Conservation (phyloP, 129 eudicot genomes). For the Flaveria ramosissima region DNA sequence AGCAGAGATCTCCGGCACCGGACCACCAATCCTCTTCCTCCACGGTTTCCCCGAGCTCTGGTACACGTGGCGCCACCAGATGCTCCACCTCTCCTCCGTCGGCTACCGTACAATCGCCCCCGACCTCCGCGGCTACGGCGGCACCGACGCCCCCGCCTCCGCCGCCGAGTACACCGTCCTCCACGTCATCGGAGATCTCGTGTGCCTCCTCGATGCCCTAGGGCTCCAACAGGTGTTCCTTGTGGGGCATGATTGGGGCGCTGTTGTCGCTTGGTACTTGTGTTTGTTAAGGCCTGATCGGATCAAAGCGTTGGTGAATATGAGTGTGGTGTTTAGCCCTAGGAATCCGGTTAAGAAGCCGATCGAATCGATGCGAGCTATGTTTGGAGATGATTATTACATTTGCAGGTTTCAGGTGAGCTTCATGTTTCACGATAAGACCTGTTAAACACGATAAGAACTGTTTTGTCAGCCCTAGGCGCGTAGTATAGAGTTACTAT, state of each 20-base stretch:
- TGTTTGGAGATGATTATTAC: conserved; percentile 59
- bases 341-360: conserved; percentile 66
- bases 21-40: conserved; percentile 69
- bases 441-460: too few species aligned
- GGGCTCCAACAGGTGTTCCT: conserved; percentile 54
- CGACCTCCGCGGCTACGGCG: conserved; percentile 94
- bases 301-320: conserved; percentile 61
- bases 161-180: conserved; percentile 59
- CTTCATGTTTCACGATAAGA: too few species aligned
- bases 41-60: conserved; percentile 94
- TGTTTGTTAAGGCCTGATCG: conserved; percentile 68
- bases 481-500: too few species aligned
- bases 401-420: conserved; percentile 62
- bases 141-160: conserved; percentile 66
- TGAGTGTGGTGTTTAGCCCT: conserved; percentile 59
- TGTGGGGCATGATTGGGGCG: conserved; percentile 92
- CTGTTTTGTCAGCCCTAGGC: too few species aligned
- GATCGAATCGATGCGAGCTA: conserved; percentile 46
- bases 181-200: conserved; percentile 76
- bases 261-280: conserved; percentile 61
- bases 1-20: conserved; percentile 58
- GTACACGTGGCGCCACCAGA: conserved; percentile 58
- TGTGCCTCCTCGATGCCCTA: conserved; percentile 54
- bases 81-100: conserved; percentile 56
- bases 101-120: conserved; percentile 86